Evolutionary conservation across 495 filamentous ascomycete species (phyloP).

Genomic region (Podospora bellae-mahoneyi): DNA sequence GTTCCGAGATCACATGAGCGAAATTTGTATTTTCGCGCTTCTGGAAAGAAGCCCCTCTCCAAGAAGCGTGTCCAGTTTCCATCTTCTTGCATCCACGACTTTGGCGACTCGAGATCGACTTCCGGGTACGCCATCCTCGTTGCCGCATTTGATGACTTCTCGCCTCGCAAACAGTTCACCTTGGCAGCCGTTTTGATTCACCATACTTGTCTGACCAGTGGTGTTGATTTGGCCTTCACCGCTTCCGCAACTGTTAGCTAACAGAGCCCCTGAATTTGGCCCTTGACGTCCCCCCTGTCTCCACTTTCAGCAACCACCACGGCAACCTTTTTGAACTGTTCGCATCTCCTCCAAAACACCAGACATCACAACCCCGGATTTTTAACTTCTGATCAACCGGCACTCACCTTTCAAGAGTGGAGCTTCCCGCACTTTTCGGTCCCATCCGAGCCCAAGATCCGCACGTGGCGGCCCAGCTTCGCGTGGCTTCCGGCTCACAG

Average conservation of each 20-base stretch:
- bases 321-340: background rate
- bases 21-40: constrained; percentile 15
- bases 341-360: background rate
- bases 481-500: constrained; percentile 13
- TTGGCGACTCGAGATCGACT: background rate
- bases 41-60: constrained; percentile 7
- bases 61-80: constrained; percentile 6
- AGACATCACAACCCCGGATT: constrained; percentile 5
- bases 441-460: constrained; percentile 7
- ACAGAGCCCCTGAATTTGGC: background rate
- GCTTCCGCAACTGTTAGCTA: background rate
- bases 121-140: background rate
- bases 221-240: background rate
- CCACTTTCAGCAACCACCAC: constrained; percentile 3
- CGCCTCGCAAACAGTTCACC: background rate
- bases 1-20: constrained; percentile 25
- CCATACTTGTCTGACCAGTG: background rate
- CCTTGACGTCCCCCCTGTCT: constrained; percentile 2
- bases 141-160: no score
- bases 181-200: background rate
- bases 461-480: constrained; percentile 18
- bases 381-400: constrained; percentile 2
- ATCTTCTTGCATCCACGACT: background rate
- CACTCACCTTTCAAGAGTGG: constrained; percentile 15
- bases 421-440: constrained; percentile 15